A percentile compares a stretch with the other conserved stretches of the same genome.
Evolutionary conservation across 805 yeast genomes (phyloP).

Genomic region (Wickerhamiella kazuoi): DNA sequence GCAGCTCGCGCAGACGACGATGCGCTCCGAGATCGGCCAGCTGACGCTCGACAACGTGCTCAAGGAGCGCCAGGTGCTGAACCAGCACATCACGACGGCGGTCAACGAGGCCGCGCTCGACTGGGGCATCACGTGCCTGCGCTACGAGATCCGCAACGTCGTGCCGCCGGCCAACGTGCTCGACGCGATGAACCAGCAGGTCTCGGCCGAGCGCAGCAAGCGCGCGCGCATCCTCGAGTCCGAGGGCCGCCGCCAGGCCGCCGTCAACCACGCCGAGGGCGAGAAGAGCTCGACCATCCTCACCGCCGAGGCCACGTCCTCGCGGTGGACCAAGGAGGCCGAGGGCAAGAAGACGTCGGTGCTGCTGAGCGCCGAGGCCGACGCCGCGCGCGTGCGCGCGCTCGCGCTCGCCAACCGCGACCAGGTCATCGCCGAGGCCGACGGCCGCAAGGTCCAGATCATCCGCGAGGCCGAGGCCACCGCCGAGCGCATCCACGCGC

Average conservation of each 20-base stretch:
- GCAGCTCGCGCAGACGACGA: constrained; percentile 71
- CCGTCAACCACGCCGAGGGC: constrained; percentile 67
- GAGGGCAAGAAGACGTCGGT: constrained; percentile 58
- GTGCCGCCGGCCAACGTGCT: constrained; percentile 70
- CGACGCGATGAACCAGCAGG: constrained; percentile 77
- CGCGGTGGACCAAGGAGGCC: constrained; percentile 46
- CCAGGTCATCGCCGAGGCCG: background rate
- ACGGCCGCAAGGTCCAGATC: constrained; percentile 34
- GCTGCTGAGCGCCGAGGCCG: constrained; percentile 34
- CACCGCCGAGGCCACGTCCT: constrained; percentile 50
- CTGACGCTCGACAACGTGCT: constrained; percentile 57
- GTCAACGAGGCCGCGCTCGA: constrained; percentile 65
- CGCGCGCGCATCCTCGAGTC: constrained; percentile 71
- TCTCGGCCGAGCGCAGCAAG: constrained; percentile 64
- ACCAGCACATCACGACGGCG: constrained; percentile 49
- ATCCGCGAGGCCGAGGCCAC: constrained; percentile 60
- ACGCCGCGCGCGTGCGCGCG: background rate
- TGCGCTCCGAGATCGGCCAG: constrained; percentile 73
- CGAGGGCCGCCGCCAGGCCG: constrained; percentile 61
- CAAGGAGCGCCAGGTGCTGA: constrained; percentile 54
- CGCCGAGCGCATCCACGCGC: constrained; percentile 44
- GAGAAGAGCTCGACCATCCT: constrained; percentile 48
- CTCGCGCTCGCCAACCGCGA: constrained; percentile 2
- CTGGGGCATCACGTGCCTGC: constrained; percentile 67
- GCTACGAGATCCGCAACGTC: constrained; percentile 70